phyloP scores from a whole-genome alignment of 176 grass and related monocot genomes.

The Aegilops longissima region DNA sequence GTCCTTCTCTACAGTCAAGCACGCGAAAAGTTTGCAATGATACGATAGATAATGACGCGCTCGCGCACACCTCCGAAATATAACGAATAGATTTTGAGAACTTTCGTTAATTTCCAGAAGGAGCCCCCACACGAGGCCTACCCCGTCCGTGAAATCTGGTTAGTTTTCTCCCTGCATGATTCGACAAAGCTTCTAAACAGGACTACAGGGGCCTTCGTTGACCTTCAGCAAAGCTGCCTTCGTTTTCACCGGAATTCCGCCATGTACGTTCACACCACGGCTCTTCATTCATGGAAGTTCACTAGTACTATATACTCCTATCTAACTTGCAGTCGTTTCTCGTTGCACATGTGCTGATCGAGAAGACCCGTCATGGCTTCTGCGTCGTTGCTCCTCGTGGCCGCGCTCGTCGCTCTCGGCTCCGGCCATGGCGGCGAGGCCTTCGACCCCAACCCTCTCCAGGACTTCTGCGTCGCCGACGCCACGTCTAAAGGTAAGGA shows the following conservation, averaged over 20 bases:
- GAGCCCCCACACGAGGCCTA: too few relatives aligned
- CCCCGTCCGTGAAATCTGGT: too few relatives aligned
- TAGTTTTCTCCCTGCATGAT: too few relatives aligned
- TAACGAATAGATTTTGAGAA: too few relatives aligned
- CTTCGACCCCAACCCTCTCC: constrained; percentile 44
- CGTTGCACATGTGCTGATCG: neutral
- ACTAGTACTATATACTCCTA: neutral
- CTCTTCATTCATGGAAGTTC: neutral
- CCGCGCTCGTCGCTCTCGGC: neutral
- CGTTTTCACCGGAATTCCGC: neutral
- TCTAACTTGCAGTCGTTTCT: neutral
- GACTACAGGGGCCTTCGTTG: neutral
- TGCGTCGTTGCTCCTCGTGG: neutral
- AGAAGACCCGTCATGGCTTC: neutral
- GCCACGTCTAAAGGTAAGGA: neutral
- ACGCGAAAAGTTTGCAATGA: too few relatives aligned
- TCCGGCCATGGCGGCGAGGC: neutral
- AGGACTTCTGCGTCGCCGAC: constrained; percentile 71
- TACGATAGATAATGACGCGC: too few relatives aligned
- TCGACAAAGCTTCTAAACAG: too few relatives aligned
- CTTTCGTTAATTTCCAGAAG: too few relatives aligned
- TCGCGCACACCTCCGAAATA: too few relatives aligned
- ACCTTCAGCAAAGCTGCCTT: neutral
- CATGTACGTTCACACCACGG: neutral
- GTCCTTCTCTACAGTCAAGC: too few relatives aligned